Evolutionary conservation across 2,329 filamentous ascomycete genomes (phyloP), one percentile per base, ranked within the genome.

Genomic region (Clathrospora elynae): DNA sequence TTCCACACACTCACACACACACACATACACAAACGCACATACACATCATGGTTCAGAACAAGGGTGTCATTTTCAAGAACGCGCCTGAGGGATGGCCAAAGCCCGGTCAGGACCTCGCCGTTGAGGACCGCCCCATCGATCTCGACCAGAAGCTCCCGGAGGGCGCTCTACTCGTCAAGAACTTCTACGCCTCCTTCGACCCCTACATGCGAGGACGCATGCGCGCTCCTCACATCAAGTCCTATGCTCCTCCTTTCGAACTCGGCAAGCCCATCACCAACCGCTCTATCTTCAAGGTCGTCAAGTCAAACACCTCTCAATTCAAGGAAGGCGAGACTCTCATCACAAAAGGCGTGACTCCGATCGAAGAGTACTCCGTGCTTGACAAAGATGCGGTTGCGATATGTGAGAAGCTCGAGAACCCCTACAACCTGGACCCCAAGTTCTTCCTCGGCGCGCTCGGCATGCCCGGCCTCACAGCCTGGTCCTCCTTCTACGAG

Each of bases 181-280:
- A 86, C 57, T 79, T 86, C 61, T 89, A 87, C 69, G 77, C 84
- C 53, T 91, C 87, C 26, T 86, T 86, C 73, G 90, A 95, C 70
- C 90, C 90, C 2, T 95, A 95, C 75, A 83, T 88, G 76, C 86
- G 90, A 43, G 87, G 86, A 48, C 81, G 82, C 56, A 91, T 95
- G 87, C 84, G 88, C 33, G 71, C 77, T 33, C 64, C 86, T 5
- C 68, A 75, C 23, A 60, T 73, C 64, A 82, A 86, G 72, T 90
- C 87, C 7, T 93, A 90, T 75, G 67, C 76, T 14, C 75, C 84
- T 1, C 70, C 85, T 2, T 89, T 84, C 62, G 66, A 76, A 11
- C 68, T 88, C 32, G 77, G 78, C 65, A 71, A 80, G 57, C 81
- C 88, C 51, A 80, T 95, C 51, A 73, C 71, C 54, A 91, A 85